A percentile compares a stretch with the other conserved stretches of the same genome.
Conservation (phyloP, 164 flowering plant species). For the Piper longum region DNA sequence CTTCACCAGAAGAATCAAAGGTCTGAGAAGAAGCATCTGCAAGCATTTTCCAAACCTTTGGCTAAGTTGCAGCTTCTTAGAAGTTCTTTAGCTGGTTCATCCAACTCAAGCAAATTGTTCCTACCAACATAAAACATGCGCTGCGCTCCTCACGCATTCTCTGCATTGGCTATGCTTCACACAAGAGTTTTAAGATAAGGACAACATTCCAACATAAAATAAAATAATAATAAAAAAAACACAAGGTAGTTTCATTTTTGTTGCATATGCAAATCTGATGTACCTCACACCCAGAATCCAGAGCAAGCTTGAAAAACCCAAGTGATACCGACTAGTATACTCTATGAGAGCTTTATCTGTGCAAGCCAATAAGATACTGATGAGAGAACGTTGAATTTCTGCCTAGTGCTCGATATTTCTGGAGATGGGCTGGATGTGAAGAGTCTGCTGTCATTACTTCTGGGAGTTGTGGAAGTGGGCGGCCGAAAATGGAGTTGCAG, state of each 20-base stretch:
- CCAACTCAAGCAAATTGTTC: conserved; percentile 45
- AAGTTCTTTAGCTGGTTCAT: conserved; percentile 43
- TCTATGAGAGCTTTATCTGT: conserved; percentile 85
- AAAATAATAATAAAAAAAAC: too few relatives aligned
- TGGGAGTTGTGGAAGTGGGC: conserved; percentile 37
- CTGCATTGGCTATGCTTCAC: conserved; percentile 47
- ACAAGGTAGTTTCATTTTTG: too few relatives aligned
- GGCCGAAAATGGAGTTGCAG: conserved; percentile 27
- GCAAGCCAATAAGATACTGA: conserved; percentile 77
- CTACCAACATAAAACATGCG: conserved; percentile 49
- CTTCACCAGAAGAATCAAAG: conserved; percentile 55
- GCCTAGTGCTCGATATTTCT: conserved; percentile 33
- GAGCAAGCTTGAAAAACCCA: conserved; percentile 87
- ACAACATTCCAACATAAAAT: too few relatives aligned
- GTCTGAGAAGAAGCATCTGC: conserved; percentile 42
- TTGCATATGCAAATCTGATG: too few relatives aligned
- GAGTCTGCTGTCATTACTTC: conserved; percentile 18
- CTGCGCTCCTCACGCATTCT: conserved; percentile 60
- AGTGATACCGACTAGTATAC: conserved; percentile 66
- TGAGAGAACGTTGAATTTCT: conserved; percentile 38
- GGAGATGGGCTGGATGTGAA: conserved; percentile 18
- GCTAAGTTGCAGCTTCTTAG: conserved; percentile 35
- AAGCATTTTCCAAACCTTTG: conserved; percentile 36
- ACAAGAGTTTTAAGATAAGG: too few relatives aligned
- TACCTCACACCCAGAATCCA: conserved; percentile 93